Base-by-base conservation (phyloP, 2,329 filamentous ascomycete genomes). In the Leptographium procerum region DNA sequence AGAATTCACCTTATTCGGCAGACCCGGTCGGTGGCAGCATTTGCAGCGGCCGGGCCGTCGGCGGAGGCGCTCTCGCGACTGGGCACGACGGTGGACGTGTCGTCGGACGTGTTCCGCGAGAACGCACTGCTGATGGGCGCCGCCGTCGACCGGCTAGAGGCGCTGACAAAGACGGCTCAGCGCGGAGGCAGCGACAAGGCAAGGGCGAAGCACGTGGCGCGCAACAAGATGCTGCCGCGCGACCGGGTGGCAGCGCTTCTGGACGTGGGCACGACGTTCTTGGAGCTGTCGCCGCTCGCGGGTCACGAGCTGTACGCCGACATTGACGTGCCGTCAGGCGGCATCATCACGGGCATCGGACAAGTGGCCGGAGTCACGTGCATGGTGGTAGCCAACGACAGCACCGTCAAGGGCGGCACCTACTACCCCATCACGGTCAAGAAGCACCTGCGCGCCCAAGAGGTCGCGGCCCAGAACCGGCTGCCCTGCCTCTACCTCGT, bases 401-500 rank as follows among this genome's bases (percentile, higher is more conserved):
- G 89, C 75, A 96, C 92, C 22, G 92, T 97, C 68, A 99, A 97
- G 75, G 92, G 92, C 56, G 92, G 92, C 28, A 95, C 92, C 1
- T 99, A 99, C 74, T 97, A 92, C 69, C 92, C 92, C 1, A 90
- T 97, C 65, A 99, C 92, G 0, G 89, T 97, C 60, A 96, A 96
- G 77, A 99, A 99, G 78, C 94, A 97, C 71, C 77, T 97, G 19
- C 84, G 92, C 62, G 92, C 92, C 5, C 94, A 99, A 72, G 85
- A 88, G 31, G 88, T 97, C 63, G 92, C 92, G 0, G 83, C 89
- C 64, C 89, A 97, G 70, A 97, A 97, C 71, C 86, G 81, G 51
- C 71, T 86, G 47, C 83, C 83, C 83, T 97, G 92, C 72, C 89
- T 99, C 69, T 99, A 97, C 73, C 81, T 99, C 28, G 94, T 97